phyloP scores from a whole-genome alignment of 495 filamentous ascomycete species.

The Cercophora sp. region DNA sequence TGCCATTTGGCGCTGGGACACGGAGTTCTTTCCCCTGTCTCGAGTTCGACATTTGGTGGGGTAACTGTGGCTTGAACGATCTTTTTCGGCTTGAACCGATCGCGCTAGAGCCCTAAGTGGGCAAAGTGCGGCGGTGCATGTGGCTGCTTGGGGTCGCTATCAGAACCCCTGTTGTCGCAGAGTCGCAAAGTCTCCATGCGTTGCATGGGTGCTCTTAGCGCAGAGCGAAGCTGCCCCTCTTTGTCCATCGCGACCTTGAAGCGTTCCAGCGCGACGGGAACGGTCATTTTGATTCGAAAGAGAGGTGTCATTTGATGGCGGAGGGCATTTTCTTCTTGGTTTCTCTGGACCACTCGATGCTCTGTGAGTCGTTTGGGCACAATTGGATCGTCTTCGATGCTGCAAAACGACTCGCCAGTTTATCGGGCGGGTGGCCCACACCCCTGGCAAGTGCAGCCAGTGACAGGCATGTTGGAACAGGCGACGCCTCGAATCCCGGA shows the following conservation, averaged over 20 bases:
- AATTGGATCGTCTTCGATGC: background rate
- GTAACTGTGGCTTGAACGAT: background rate
- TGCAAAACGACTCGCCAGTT: conserved; percentile 8
- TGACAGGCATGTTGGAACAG: conserved; percentile 14
- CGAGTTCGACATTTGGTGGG: background rate
- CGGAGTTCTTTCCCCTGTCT: conserved; percentile 9
- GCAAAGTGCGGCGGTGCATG: background rate
- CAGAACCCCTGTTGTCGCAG: conserved; percentile 3
- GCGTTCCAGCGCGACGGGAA: no score
- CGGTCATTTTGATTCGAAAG: no score
- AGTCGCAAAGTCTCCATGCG: background rate
- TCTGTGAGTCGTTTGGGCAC: background rate
- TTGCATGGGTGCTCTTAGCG: background rate
- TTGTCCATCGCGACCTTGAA: no score
- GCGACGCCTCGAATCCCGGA: conserved; percentile 21
- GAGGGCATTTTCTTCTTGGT: no score
- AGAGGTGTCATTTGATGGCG: background rate
- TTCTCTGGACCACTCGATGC: background rate
- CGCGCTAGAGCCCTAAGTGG: background rate
- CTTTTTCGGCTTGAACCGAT: background rate
- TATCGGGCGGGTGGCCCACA: background rate
- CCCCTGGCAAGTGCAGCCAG: conserved; percentile 7
- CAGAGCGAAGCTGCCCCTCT: background rate
- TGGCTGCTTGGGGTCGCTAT: background rate
- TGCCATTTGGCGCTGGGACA: background rate